Evolutionary conservation across 2,329 filamentous ascomycete genomes (phyloP), one percentile per base, ranked within the genome.

Genomic region (Ciborinia camelliae): DNA sequence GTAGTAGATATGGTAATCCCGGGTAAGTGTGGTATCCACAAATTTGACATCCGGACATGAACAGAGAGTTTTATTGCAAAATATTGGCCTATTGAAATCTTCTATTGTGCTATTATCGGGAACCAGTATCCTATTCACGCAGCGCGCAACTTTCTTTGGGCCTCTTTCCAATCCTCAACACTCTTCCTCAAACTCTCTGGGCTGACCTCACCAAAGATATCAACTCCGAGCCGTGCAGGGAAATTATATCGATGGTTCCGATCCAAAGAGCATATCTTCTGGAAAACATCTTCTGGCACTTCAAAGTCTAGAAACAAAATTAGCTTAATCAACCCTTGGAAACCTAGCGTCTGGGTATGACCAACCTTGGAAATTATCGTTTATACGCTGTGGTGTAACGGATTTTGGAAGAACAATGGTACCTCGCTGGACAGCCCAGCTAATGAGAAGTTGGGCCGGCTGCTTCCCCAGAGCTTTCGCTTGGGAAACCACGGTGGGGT

Each of bases 371-470:
- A 69, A 77, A 62, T 84, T 84, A 51, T 77, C 76, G 61, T 77
- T 76, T 62, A 86, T 84, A 41, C 83, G 76, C 15, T 77, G 76
- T 1, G 81, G 77, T 0, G 82, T 85, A 3, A 84, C 81, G 55
- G 79, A 81, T 75, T 86, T 85, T 20, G 82, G 81, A 47, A 86
- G 73, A 9, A 83, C 82, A 9, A 81, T 77, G 1, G 80, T 82
- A 1, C 83, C 82, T 32, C 83, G 77, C 70, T 84, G 80, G 10
- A 85, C 76, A 15, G 79, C 81, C 82, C 83, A 85, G 51, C 79
- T 81, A 64, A 86, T 79, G 8, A 86, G 76, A 8, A 86, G 72
- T 66, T 83, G 80, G 1, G 82, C 82, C 2, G 82, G 80, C 57
- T 82, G 80, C 71, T 82, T 80, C 30, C 77, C 79, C 30, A 84